Base-by-base conservation (phyloP, 1,284 basidiomycete species). In the Apiotrichum laibachii region DNA sequence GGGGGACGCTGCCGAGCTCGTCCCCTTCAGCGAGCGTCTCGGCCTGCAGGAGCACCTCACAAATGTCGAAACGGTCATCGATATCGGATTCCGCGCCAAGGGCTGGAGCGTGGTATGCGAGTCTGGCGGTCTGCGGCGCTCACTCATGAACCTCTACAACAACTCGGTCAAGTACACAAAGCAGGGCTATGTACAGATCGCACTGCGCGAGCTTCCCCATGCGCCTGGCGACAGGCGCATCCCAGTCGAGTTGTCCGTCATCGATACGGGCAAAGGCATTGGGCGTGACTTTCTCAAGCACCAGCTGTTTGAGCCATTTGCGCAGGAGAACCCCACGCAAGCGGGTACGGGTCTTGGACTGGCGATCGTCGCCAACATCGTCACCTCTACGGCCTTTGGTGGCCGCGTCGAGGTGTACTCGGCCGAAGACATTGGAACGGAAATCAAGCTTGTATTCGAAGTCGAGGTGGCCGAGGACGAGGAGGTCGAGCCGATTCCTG, bases 281-380 rank as follows among this genome's bases (percentile, higher is more conserved):
- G 90, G 88, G 72, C 88, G 88, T 67, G 86, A 87, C 61, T 94
- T 94, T 76, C 78, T 92, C 59, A 90, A 90, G 85, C 92, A 96
- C 67, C 92, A 96, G 78, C 82, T 98, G 2, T 98, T 97, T 80
- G 93, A 96, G 69, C 94, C 93, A 0, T 98, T 98, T 79, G 92
- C 92, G 1, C 93, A 97, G 59, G 81, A 82, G 61, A 77, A 79
- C 57, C 77, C 77, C 0, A 61, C 79, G 10, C 92, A 95, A 70
- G 88, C 92, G 2, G 94, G 94, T 2, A 97, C 93, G 1, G 94
- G 94, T n/a, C 84, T 97, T 4, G 94, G 93, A n/a, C 85, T 97
- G 22, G 93, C 93, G 22, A 98, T 98, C 67, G 94, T 97, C 73
- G 92, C 91, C 81, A 92, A 88, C 67, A 79, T 79, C 53, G 85